A percentile compares a stretch with the other conserved stretches of the same genome.
These are phyloP conservation scores for Metschnikowia matae DNA, from an alignment of 805 yeast species.

Conservation along the genomic window DNA sequence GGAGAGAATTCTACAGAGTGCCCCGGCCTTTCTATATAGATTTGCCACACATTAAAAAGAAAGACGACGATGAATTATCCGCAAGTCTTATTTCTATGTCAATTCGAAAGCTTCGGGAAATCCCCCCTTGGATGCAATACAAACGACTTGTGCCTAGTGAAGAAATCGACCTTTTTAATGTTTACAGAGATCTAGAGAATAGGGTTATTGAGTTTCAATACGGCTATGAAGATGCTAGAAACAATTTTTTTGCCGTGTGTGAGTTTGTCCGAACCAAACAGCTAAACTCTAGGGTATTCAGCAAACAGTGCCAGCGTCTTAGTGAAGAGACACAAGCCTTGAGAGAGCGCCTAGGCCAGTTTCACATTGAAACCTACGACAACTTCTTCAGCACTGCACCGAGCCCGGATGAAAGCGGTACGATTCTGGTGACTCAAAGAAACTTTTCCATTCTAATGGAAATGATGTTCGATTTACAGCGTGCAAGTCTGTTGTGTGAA, in stretches of 20 bases:
- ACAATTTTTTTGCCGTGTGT: neutral
- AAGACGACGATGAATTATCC: neutral
- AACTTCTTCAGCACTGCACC: neutral
- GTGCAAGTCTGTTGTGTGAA: conserved; percentile 1
- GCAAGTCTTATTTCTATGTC: neutral
- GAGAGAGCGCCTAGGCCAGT: neutral
- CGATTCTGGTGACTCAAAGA: neutral
- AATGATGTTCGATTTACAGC: neutral
- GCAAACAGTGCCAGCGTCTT: conserved; percentile 4
- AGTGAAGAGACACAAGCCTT: conserved; percentile 1
- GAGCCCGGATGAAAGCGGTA: neutral
- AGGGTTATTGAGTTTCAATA: conserved; percentile 4
- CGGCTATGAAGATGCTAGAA: conserved; percentile 1
- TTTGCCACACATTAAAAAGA: neutral
- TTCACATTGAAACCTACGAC: neutral
- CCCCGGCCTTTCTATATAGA: conserved; percentile 1
- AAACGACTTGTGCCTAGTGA: neutral
- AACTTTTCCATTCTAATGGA: neutral
- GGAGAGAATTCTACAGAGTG: neutral
- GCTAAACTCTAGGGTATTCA: conserved; percentile 4
- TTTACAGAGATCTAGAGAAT: conserved; percentile 1
- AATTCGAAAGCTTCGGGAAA: neutral
- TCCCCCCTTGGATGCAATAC: neutral
- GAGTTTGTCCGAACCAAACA: conserved; percentile 6
- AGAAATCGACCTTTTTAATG: neutral